A percentile compares a stretch with the other conserved stretches of the same genome.
These are phyloP conservation scores for Wolfiporia cocos DNA, from an alignment of 1,284 basidiomycete genomes.

Conservation along the genomic window DNA sequence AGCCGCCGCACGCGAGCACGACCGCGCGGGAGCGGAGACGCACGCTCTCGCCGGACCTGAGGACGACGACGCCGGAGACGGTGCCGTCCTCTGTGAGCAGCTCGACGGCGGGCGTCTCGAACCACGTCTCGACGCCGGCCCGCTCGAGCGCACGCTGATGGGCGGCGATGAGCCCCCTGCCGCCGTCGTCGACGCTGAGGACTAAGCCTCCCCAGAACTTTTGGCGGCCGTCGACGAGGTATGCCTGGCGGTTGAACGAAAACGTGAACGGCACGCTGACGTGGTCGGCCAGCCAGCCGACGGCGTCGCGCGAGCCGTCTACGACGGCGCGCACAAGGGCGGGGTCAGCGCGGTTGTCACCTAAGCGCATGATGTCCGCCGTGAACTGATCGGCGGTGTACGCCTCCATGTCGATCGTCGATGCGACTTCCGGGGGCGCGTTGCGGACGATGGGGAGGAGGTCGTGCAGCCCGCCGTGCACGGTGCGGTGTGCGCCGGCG, in stretches of 20 bases:
- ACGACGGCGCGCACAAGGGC: conserved; percentile 47
- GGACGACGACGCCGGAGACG: conserved; percentile 40
- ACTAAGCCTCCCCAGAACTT: conserved; percentile 68
- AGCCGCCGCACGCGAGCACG: conserved; percentile 60
- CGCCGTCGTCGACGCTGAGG: conserved; percentile 52
- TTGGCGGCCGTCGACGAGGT: conserved; percentile 52
- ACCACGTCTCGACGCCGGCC: conserved; percentile 50
- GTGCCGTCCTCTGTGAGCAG: conserved; percentile 31
- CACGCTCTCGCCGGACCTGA: conserved; percentile 29
- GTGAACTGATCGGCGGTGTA: conserved; percentile 51
- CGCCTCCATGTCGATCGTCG: conserved; percentile 49
- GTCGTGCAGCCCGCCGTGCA: conserved; percentile 51
- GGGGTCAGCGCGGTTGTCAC: conserved; percentile 40
- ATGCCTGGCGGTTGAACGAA: conserved; percentile 61
- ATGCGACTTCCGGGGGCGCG: conserved; percentile 35
- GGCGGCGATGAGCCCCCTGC: conserved; percentile 59
- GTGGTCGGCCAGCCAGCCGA: conserved; percentile 47
- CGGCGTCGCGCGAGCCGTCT: conserved; percentile 44
- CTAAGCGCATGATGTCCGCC: conserved; percentile 54
- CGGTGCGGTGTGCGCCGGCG: conserved; percentile 58
- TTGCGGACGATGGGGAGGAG: conserved; percentile 49
- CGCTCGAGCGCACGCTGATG: conserved; percentile 44
- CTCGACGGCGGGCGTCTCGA: conserved; percentile 40
- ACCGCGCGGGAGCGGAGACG: conserved; percentile 37
- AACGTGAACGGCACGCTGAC: conserved; percentile 51